phyloP scores from a whole-genome alignment of 2,329 filamentous ascomycete genomes.

The Exophiala xenobiotica region DNA sequence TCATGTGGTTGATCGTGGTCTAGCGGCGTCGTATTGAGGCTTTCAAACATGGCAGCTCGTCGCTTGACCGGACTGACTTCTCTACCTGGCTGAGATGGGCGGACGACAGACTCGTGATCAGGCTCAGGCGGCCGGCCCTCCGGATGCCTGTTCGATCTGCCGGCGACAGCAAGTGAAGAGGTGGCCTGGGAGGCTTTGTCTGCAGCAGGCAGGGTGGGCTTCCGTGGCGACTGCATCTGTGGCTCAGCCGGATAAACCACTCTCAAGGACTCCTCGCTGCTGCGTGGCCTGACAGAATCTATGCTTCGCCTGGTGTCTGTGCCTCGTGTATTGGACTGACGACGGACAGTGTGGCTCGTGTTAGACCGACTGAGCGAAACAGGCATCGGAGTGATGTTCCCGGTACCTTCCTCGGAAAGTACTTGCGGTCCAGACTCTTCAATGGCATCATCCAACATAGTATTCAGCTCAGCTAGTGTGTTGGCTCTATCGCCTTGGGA shows the following conservation, averaged over 20 bases:
- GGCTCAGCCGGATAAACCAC: conserved; percentile 12
- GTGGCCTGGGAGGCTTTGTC: not conserved
- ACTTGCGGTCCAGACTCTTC: conserved; percentile 14
- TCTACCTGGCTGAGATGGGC: not conserved
- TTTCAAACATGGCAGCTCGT: conserved; percentile 27
- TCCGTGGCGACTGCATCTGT: not conserved
- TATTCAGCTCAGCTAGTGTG: conserved; percentile 28
- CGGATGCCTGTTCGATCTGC: not conserved
- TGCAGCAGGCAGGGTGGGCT: not conserved
- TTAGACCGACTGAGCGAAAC: conserved; percentile 4
- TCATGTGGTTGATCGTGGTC: conserved; percentile 13
- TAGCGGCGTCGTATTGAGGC: conserved; percentile 10
- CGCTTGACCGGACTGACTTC: conserved; percentile 25
- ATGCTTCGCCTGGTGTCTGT: conserved; percentile 9
- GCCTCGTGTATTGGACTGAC: conserved; percentile 9
- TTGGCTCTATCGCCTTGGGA: conserved; percentile 11
- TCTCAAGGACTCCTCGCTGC: conserved; percentile 19
- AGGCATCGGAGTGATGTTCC: conserved; percentile 5
- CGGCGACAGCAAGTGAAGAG: not conserved
- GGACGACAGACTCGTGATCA: not conserved
- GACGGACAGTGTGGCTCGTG: conserved; percentile 5
- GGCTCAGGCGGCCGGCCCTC: not conserved
- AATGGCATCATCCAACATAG: conserved; percentile 31
- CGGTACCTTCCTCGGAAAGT: conserved; percentile 9
- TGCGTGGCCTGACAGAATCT: conserved; percentile 13